A percentile compares a stretch with the other conserved stretches of the same genome.
phyloP scores from a whole-genome alignment of 208 protist species.

The Trypanosoma caninum region DNA sequence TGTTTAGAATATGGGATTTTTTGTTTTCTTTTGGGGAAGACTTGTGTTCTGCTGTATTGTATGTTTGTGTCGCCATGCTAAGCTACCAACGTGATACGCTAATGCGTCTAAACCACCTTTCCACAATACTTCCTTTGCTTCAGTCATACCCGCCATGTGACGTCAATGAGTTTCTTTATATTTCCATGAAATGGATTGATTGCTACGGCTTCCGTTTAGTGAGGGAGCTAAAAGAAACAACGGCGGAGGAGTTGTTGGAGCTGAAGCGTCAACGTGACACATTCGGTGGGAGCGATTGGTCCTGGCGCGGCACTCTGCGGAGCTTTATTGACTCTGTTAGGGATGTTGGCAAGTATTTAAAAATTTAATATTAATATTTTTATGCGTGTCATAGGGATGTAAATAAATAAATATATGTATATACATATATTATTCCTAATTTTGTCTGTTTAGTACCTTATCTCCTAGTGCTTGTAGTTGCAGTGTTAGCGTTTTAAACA shows the following conservation, averaged over 20 bases:
- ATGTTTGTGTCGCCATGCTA: constrained; percentile 61
- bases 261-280: constrained; percentile 30
- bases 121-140: constrained; percentile 56
- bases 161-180: constrained; percentile 51
- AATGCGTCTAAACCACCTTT: constrained; percentile 30
- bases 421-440: no score
- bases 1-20: constrained; percentile 85
- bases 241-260: constrained; percentile 28
- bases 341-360: constrained; percentile 7
- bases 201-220: constrained; percentile 43
- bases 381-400: no score
- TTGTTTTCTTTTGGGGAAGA: constrained; percentile 72
- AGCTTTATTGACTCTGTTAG: constrained; percentile 17
- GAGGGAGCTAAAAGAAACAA: constrained; percentile 29
- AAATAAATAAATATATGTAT: no score
- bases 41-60: constrained; percentile 40
- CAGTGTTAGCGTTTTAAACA: no score
- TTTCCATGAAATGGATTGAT: constrained; percentile 49
- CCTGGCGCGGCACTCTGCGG: background rate
- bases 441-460: no score
- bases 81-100: constrained; percentile 38
- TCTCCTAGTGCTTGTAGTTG: no score
- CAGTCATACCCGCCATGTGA: constrained; percentile 54
- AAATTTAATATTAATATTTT: no score
- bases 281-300: background rate